Percentiles rank a stretch among this genome's conserved stretches.
These are phyloP conservation scores for Moricandia arvensis DNA, from an alignment of 345 rosid species.

Conservation along the genomic window DNA sequence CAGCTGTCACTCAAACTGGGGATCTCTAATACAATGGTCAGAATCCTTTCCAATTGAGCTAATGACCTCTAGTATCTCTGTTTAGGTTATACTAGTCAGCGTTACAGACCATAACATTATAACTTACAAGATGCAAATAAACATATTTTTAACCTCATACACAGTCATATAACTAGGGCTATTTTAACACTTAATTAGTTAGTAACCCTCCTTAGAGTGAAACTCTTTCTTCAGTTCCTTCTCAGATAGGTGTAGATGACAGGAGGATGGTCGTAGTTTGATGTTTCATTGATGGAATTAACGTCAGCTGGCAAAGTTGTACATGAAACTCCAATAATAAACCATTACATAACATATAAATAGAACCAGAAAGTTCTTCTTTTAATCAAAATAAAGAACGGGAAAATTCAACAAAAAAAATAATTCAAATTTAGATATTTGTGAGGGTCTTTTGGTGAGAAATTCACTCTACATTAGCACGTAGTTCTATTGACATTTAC, in stretches of 20 bases:
- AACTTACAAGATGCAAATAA: too few relatives aligned
- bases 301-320: not conserved
- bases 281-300: not conserved
- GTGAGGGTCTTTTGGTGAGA: too few relatives aligned
- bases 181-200: not conserved
- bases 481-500: too few relatives aligned
- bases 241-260: not conserved
- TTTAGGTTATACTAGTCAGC: too few relatives aligned
- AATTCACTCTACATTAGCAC: too few relatives aligned
- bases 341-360: not conserved
- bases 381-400: not conserved
- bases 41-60: too few relatives aligned
- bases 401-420: too few relatives aligned
- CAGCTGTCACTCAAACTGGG: too few relatives aligned
- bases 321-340: slow-evolving; percentile 1
- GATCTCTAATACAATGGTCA: too few relatives aligned
- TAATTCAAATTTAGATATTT: too few relatives aligned
- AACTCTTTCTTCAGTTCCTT: slow-evolving; percentile 9
- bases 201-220: not conserved
- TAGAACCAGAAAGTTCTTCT: not conserved
- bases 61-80: too few relatives aligned
- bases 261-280: not conserved
- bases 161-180: not conserved
- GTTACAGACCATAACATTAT: too few relatives aligned
- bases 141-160: not conserved